Evolutionary conservation across 2,329 filamentous ascomycete species (phyloP), one percentile per base, ranked within the genome.

Genomic region (Mycosphaerelloides madeirae): DNA sequence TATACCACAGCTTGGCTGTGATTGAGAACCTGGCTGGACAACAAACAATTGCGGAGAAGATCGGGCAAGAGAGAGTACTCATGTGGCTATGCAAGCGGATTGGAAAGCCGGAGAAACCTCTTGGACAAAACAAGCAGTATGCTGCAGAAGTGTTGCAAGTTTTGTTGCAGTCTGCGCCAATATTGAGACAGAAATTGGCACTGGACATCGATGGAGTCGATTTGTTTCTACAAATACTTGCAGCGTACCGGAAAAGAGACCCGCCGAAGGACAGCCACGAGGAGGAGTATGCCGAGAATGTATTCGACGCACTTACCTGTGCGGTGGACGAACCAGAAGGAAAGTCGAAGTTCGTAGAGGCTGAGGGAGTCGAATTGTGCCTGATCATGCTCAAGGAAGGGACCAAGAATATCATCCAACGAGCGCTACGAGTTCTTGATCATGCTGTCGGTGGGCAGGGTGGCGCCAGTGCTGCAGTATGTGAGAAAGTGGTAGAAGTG

Each of bases 51-150:
- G 82, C 85, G 2, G 84, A 89, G 52, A 79, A 76, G 31, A 81
- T 97, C 38, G 87, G 83, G 3, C 70, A 77, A 47, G 79, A 91
- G 48, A 78, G 80, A 5, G 70, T 95, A 0, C 63, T 96, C 6
- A 71, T 77, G 34, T 97, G 88, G 88, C 76, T 98, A 2, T 71
- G 95, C 29, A 68, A 75, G 38, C 79, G 93, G 38, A 84, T 88
- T 50, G 81, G 85, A 55, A 76, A 74, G 44, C 76, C 77, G 39
- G 88, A 95, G 63, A 71, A 70, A 3, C 72, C 74, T 0, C 79
- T 94, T 1, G 76, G 80, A 4, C 93, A 98, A 63, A 98, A 98
- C 64, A 95, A 93, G 64, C 91, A 96, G 64, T 98, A 97, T 64
- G 80, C 89, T 0, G 88, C 91, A 13, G 93, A 98, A 67, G 80